These are phyloP conservation scores for Cryoendolithus antarcticus DNA, from an alignment of 2,329 filamentous ascomycete species.

Conservation along the genomic window DNA sequence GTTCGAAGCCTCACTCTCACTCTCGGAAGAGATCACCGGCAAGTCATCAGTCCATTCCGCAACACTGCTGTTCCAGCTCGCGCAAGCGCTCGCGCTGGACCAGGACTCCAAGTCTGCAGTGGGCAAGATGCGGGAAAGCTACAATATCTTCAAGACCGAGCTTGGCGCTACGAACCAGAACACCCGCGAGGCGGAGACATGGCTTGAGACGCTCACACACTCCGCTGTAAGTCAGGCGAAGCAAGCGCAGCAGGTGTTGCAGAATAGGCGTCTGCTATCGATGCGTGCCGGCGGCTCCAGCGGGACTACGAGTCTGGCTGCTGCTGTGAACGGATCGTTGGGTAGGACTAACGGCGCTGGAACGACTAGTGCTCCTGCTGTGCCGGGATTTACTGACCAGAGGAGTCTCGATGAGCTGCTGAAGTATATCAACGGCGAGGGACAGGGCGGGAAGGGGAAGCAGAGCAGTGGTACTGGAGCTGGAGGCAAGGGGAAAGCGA, in stretches of 20 bases:
- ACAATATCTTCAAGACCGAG: slow-evolving; percentile 82
- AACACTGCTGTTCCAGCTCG: slow-evolving; percentile 91
- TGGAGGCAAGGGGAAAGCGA: slow-evolving; percentile 37
- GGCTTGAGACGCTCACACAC: slow-evolving; percentile 91
- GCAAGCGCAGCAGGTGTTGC: slow-evolving; percentile 60
- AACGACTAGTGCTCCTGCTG: background rate
- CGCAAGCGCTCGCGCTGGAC: slow-evolving; percentile 93
- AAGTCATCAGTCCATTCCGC: slow-evolving; percentile 84
- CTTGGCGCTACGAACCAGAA: slow-evolving; percentile 88
- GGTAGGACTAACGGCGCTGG: too few relatives aligned
- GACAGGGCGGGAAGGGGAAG: slow-evolving; percentile 26
- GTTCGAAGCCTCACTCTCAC: slow-evolving; percentile 85
- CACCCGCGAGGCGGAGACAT: slow-evolving; percentile 93
- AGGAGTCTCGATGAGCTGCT: slow-evolving; percentile 87
- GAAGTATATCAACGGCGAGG: slow-evolving; percentile 77
- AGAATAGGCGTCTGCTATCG: slow-evolving; percentile 16
- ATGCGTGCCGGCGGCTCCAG: slow-evolving; percentile 8
- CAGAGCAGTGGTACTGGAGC: too few relatives aligned
- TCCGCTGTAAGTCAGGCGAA: slow-evolving; percentile 92
- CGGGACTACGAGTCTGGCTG: background rate
- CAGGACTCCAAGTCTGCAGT: slow-evolving; percentile 88
- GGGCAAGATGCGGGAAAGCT: slow-evolving; percentile 87
- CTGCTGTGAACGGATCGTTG: background rate
- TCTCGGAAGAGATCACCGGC: slow-evolving; percentile 84
- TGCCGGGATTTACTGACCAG: slow-evolving; percentile 30